Conservation (phyloP, 2,329 filamentous ascomycete genomes). For the Talaromyces sp. region DNA sequence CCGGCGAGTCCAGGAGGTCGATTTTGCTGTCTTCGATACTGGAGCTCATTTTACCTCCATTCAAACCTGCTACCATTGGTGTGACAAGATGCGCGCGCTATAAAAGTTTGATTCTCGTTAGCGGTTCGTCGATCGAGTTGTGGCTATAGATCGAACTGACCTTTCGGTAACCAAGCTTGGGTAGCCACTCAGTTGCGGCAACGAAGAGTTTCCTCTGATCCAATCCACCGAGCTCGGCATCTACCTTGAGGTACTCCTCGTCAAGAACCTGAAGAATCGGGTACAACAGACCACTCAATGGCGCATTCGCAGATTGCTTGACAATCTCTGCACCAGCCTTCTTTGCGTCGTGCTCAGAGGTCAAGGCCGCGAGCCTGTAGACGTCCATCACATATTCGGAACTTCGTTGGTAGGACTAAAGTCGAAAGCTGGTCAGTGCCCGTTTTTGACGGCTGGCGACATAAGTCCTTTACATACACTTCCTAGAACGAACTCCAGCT, state of each 20-base stretch:
- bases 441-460: neutral
- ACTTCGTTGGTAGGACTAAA: conserved; percentile 61
- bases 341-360: conserved; percentile 66
- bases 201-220: conserved; percentile 71
- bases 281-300: conserved; percentile 72
- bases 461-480: conserved; percentile 39
- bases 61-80: conserved; percentile 83
- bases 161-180: conserved; percentile 75
- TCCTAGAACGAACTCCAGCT: conserved; percentile 78
- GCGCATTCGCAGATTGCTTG: conserved; percentile 78
- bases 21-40: conserved; percentile 78
- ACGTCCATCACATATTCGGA: conserved; percentile 81
- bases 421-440: neutral
- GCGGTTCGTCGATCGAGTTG: no score
- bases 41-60: conserved; percentile 82
- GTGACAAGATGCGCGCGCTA: conserved; percentile 69
- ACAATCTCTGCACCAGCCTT: conserved; percentile 92
- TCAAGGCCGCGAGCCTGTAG: conserved; percentile 67
- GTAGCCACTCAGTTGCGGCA: conserved; percentile 77
- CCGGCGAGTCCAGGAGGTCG: conserved; percentile 78
- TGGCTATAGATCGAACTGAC: neutral
- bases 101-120: neutral
- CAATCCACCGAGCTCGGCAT: conserved; percentile 74
- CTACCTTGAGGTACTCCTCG: conserved; percentile 81
- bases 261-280: conserved; percentile 87